These are phyloP conservation scores for Linnemannia zychae DNA, from an alignment of 192 early-diverging fungal genomes.

Conservation along the genomic window DNA sequence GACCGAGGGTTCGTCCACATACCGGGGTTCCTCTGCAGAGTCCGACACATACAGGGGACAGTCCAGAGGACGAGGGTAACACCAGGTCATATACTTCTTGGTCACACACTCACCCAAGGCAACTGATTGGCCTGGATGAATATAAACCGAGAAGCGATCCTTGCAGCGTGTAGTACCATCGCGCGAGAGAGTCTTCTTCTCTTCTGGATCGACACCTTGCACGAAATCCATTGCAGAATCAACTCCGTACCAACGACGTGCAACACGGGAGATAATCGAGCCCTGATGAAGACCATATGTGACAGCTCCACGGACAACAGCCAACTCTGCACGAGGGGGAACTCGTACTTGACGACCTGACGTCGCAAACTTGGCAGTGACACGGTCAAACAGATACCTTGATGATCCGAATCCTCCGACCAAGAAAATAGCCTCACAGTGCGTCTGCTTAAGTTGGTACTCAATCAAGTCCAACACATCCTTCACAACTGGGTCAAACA, in stretches of 20 bases:
- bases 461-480: slow-evolving; percentile 55
- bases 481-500: slow-evolving; percentile 52
- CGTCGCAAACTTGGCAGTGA: slow-evolving; percentile 60
- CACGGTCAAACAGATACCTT: slow-evolving; percentile 60
- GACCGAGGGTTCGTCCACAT: slow-evolving; percentile 54
- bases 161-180: slow-evolving; percentile 55
- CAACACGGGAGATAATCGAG: slow-evolving; percentile 49
- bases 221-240: slow-evolving; percentile 58
- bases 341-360: slow-evolving; percentile 62
- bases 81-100: slow-evolving; percentile 59
- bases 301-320: slow-evolving; percentile 64
- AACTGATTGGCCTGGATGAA: slow-evolving; percentile 49
- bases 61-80: slow-evolving; percentile 53
- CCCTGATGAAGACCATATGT: slow-evolving; percentile 59
- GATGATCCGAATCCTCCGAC: slow-evolving; percentile 66
- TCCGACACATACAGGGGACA: slow-evolving; percentile 52
- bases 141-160: slow-evolving; percentile 56
- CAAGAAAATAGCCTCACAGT: slow-evolving; percentile 62
- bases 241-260: slow-evolving; percentile 56
- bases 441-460: slow-evolving; percentile 43
- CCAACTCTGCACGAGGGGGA: slow-evolving; percentile 66
- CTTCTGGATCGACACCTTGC: slow-evolving; percentile 44
- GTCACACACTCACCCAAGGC: slow-evolving; percentile 55
- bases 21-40: slow-evolving; percentile 47
- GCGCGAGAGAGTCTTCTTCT: slow-evolving; percentile 51